Evolutionary conservation across 176 grass and related monocot species (phyloP), one percentile per base, ranked within the genome.

Genomic region (Oryza rufipogon): DNA sequence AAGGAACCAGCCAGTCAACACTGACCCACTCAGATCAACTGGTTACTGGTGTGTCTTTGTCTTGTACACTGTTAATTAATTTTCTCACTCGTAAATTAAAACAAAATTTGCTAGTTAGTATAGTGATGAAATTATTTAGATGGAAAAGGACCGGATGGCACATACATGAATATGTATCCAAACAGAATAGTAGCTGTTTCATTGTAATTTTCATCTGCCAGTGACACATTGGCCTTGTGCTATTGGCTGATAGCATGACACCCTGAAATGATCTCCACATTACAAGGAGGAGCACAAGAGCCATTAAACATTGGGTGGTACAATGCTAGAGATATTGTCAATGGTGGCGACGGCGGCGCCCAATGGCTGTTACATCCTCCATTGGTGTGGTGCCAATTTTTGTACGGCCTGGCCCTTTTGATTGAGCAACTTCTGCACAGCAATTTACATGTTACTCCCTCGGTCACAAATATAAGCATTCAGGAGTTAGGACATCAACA

Each of bases 71-170:
- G 15, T 54, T 61, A 61, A 22, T 54, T 61, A 61, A 61, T 61
- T 66, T 66, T 23, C 38, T 49, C 46, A 6, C 54, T 65, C 28
- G 5, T 38, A 38, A 38, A 38, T 14, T 20, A 49, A 45, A 28
- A 73, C 45, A 16, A 46, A 28, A 63, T 49, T 52, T 23, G 71
- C 16, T 66, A 51, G 38, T 69, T 82, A 77, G 51, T 83, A 61
- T 42, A 54, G 44, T 75, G 20, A 86, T 47, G 25, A 61, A 22
- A n/a, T 61, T 61, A 22, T 56, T 4, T 19, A 4, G 71, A 75
- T 38, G 16, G 70, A 75, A 76, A 69, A 68, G 71, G 78, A 76
- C 66, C 32, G 22, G 61, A 60, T 51, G 47, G 47, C 32, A 68
- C 32, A 68, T 20, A 23, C 20, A 61, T 61, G 11, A 17, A 61